These are phyloP conservation scores for Aureoboletus auriporus DNA, from an alignment of 768 basidiomycete genomes.

Conservation along the genomic window DNA sequence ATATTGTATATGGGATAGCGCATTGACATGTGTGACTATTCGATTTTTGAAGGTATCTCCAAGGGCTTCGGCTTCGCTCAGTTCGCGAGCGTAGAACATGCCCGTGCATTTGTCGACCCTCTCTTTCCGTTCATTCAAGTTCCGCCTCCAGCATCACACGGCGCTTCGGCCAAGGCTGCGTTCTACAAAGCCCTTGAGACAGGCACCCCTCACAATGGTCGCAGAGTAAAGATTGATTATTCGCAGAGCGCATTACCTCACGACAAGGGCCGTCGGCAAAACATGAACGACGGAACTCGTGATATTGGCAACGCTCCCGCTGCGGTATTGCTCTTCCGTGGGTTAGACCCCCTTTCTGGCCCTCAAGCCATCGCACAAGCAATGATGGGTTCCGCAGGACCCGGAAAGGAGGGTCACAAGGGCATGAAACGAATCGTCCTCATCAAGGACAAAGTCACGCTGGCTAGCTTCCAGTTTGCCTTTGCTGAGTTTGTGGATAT, in stretches of 20 bases:
- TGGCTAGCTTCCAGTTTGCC: constrained; percentile 89
- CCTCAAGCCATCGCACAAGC: constrained; percentile 85
- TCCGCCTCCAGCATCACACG: constrained; percentile 87
- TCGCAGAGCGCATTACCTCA: constrained; percentile 79
- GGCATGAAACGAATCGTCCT: constrained; percentile 87
- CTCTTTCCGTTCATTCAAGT: constrained; percentile 89
- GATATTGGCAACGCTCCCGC: constrained; percentile 89
- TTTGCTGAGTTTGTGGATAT: constrained; percentile 90
- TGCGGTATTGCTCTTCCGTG: constrained; percentile 84
- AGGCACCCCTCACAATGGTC: constrained; percentile 68
- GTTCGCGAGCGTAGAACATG: constrained; percentile 82
- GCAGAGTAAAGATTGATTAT: constrained; percentile 93
- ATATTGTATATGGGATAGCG: constrained; percentile 59
- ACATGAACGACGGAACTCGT: constrained; percentile 88
- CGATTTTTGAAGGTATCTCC: constrained; percentile 79
- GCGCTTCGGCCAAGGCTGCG: constrained; percentile 66
- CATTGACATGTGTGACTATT: constrained; percentile 72
- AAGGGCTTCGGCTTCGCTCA: constrained; percentile 98
- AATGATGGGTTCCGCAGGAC: constrained; percentile 78
- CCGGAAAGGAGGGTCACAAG: constrained; percentile 70
- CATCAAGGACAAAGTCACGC: constrained; percentile 83
- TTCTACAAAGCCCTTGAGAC: constrained; percentile 76
- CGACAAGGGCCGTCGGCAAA: constrained; percentile 61
- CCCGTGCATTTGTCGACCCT: constrained; percentile 86
- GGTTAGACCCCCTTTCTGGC: constrained; percentile 82